Base-by-base conservation (phyloP, 108 stramenopile genomes). In the Skeletonema menzelii region DNA sequence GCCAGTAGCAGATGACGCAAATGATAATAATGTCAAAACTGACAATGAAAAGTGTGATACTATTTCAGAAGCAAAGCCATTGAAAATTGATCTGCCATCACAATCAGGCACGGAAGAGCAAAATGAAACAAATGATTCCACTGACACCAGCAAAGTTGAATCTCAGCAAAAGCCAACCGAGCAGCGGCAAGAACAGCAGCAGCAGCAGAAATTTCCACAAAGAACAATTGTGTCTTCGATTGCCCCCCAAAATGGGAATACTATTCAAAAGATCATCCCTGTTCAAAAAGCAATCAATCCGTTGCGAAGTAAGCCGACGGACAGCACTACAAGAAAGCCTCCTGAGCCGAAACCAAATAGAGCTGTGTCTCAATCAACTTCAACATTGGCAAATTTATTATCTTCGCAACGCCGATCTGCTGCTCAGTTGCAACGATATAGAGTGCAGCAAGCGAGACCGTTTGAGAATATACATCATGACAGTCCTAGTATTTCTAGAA, bases 301-400 rank as follows among this genome's bases (percentile, higher is more conserved):
- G 19, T 1, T 10, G 19, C 49, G 4, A 53, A 53, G 4, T 6
- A 2, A 6, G 2, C 10, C 11, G 35, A 11, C 11, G 12, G 2
- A 53, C 10, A 22, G 49, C 49, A 53, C 3, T 53, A 22, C 49
- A 53, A 3, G 40, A n/a, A 53, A 24, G 22, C 4, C 22, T 53
- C 4, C 22, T 53, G 49, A 53, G 22, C 19, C 2, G 6, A 53
- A 53, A 22, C 7, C 49, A 53, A 53, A 20, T 8, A 5, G 49
- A 19, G 49, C 22, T 15, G 40, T 15, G 8, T 22, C 49, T 20
- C 49, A 53, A 53, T 53, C 49, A 53, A 53, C 49, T 22, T 53
- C 49, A 53, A 53, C 8, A n/a, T 22, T 53, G 49, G 49, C 49
- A 53, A 53, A 53, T 53, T 53, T 53, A 22, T 53, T 53, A 53